These are phyloP conservation scores for Ligustrum vulgare DNA, from an alignment of 257 asterid genomes.

Conservation along the genomic window DNA sequence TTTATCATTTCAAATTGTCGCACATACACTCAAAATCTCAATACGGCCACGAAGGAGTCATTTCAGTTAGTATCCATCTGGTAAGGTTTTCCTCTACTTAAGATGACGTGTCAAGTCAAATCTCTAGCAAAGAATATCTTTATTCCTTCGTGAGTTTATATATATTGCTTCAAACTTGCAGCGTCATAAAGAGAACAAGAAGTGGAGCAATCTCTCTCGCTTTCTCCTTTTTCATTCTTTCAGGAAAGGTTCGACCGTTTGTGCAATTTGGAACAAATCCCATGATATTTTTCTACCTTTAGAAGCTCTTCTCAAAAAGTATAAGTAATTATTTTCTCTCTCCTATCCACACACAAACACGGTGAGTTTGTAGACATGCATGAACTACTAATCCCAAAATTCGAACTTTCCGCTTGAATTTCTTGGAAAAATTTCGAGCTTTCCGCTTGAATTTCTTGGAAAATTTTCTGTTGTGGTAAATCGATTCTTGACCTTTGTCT, in stretches of 20 bases:
- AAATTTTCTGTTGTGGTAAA: not conserved
- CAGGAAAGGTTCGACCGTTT: too few species aligned
- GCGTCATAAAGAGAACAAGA: too few species aligned
- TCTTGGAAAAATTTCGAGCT: constrained; percentile 9
- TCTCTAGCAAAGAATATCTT: too few species aligned
- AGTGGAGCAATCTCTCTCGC: not conserved
- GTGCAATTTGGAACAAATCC: constrained; percentile 18
- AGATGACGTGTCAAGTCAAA: too few species aligned
- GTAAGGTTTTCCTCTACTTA: too few species aligned
- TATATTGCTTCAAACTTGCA: too few species aligned
- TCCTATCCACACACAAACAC: constrained; percentile 1
- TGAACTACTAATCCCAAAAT: constrained; percentile 12
- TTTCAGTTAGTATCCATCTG: too few species aligned
- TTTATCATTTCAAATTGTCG: too few species aligned
- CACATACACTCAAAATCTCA: too few species aligned
- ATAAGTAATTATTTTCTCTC: constrained; percentile 7
- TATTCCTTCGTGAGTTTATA: too few species aligned
- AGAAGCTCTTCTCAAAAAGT: constrained; percentile 27
- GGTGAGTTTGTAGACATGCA: constrained; percentile 1
- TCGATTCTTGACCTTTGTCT: constrained; percentile 7
- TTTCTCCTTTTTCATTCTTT: too few species aligned
- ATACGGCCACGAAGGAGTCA: too few species aligned
- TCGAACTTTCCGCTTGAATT: not conserved
- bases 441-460: not conserved
- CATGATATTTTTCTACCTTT: constrained; percentile 11